phyloP scores from a whole-genome alignment of 768 basidiomycete species.

The Sistotremastrum niveocremeum region DNA sequence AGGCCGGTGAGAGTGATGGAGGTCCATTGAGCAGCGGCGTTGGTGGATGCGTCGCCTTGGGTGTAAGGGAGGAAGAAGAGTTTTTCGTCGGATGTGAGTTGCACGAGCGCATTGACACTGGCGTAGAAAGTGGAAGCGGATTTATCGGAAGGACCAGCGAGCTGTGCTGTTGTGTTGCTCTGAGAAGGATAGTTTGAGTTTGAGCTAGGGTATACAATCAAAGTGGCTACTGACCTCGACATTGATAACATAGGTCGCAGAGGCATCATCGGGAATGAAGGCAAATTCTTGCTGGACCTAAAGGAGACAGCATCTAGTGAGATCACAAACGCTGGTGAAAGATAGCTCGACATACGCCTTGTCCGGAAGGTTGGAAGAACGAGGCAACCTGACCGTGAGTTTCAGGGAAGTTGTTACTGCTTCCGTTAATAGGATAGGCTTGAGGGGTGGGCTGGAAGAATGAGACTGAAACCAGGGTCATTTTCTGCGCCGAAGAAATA shows the following conservation, averaged over 20 bases:
- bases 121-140: constrained; percentile 59
- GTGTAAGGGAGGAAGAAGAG: constrained; percentile 50
- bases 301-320: background rate
- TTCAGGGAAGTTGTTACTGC: constrained; percentile 47
- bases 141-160: constrained; percentile 46
- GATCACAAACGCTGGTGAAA: background rate
- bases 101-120: constrained; percentile 45
- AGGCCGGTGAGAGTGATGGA: constrained; percentile 32
- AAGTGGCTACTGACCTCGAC: constrained; percentile 32
- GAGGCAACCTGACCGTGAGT: constrained; percentile 55
- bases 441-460: constrained; percentile 67
- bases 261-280: constrained; percentile 64
- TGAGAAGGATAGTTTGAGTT: constrained; percentile 9
- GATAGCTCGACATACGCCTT: constrained; percentile 15
- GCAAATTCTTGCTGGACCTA: constrained; percentile 65
- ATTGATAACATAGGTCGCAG: constrained; percentile 59
- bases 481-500: background rate
- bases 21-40: constrained; percentile 36
- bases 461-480: constrained; percentile 32
- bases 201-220: background rate
- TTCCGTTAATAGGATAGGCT: constrained; percentile 32
- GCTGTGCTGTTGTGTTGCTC: constrained; percentile 50
- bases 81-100: constrained; percentile 47
- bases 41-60: constrained; percentile 27
- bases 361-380: constrained; percentile 46